These are phyloP conservation scores for Xylaria polymorpha DNA, from an alignment of 2,329 filamentous ascomycete genomes.

Conservation along the genomic window DNA sequence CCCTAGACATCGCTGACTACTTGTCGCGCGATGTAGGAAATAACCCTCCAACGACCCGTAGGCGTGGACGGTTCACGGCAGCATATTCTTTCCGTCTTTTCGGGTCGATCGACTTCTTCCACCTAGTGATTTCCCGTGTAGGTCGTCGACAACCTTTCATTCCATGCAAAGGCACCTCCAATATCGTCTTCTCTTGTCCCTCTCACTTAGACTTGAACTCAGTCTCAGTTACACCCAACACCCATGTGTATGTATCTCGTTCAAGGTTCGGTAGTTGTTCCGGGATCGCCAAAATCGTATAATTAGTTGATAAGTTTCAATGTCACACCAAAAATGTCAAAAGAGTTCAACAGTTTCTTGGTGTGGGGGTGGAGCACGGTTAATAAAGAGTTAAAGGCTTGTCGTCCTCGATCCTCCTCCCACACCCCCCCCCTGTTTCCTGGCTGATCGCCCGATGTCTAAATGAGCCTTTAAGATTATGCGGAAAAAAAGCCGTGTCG, in stretches of 20 bases:
- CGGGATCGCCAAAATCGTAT: constrained; percentile 8
- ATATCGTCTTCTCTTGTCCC: neutral
- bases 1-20: constrained; percentile 35
- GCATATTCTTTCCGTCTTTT: constrained; percentile 27
- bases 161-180: constrained; percentile 17
- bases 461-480: constrained; percentile 34
- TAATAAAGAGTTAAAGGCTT: constrained; percentile 21
- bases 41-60: constrained; percentile 33
- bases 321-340: constrained; percentile 13
- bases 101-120: constrained; percentile 7
- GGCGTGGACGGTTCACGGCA: constrained; percentile 25
- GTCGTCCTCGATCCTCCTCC: constrained; percentile 1
- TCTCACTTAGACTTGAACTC: neutral
- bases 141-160: constrained; percentile 10
- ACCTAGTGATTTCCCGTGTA: neutral
- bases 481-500: constrained; percentile 18
- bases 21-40: constrained; percentile 23
- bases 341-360: constrained; percentile 9
- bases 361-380: constrained; percentile 38
- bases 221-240: neutral
- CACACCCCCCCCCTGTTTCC: constrained; percentile 15
- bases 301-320: constrained; percentile 13
- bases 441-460: constrained; percentile 23
- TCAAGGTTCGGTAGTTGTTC: neutral
- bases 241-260: constrained; percentile 8